Percentiles rank a stretch among this genome's conserved stretches.
phyloP scores from a whole-genome alignment of 169 alveolate species.

The Plasmodium inui region DNA sequence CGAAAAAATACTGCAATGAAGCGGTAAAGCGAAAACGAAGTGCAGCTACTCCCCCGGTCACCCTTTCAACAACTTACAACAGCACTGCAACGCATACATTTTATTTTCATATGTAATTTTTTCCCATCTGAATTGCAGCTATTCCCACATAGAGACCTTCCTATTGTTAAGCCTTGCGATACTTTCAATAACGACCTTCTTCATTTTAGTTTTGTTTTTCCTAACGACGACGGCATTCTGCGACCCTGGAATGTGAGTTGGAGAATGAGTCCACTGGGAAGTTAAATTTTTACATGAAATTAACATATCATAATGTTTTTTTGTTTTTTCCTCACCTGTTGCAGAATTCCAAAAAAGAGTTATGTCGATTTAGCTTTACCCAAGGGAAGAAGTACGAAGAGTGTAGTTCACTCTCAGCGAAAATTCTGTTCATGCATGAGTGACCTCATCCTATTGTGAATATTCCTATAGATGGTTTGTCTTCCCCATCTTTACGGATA shows the following conservation, averaged over 20 bases:
- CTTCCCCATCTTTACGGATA: background rate
- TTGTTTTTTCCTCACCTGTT: background rate
- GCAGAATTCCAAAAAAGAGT: conserved; percentile 69
- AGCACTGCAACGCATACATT: background rate
- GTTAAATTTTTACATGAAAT: background rate
- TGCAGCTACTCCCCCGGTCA: background rate
- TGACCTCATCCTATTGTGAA: background rate
- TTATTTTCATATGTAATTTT: background rate
- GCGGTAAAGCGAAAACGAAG: background rate
- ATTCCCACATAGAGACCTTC: conserved; percentile 44
- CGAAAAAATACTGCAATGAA: background rate
- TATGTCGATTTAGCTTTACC: conserved; percentile 67
- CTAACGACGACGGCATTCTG: conserved; percentile 73
- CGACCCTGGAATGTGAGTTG: conserved; percentile 72
- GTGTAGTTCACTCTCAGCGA: background rate
- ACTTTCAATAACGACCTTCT: conserved; percentile 20
- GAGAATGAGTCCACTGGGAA: background rate
- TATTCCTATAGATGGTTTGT: background rate
- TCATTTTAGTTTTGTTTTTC: conserved; percentile 54
- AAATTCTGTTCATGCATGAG: background rate
- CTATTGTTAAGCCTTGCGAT: background rate
- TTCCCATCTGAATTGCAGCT: conserved; percentile 3
- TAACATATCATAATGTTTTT: background rate
- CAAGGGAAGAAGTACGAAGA: conserved; percentile 48
- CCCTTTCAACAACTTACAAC: background rate